phyloP scores from a whole-genome alignment of 768 basidiomycete genomes.

The Podaxis rugospora region DNA sequence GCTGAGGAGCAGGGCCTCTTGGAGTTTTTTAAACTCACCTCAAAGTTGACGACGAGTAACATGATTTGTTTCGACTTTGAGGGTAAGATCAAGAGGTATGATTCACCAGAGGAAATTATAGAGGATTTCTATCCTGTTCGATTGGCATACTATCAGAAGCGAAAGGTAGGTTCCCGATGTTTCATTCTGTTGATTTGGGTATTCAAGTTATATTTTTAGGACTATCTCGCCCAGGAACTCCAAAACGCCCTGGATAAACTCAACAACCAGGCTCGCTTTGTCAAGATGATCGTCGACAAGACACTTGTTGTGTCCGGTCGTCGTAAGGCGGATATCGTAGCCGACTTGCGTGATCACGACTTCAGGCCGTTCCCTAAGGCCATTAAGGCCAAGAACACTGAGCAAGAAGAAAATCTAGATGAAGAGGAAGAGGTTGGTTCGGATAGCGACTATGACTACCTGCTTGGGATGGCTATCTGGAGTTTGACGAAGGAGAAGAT shows the following conservation, averaged over 20 bases:
- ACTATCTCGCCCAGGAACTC: conserved; percentile 78
- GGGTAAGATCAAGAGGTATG: conserved; percentile 93
- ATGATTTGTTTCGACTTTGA: conserved; percentile 99
- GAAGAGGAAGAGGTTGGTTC: conserved; percentile 37
- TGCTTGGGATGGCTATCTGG: conserved; percentile 93
- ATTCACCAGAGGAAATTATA: conserved; percentile 84
- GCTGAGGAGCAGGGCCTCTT: conserved; percentile 86
- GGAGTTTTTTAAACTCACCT: conserved; percentile 88
- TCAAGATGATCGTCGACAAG: conserved; percentile 91
- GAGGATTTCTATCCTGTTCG: conserved; percentile 91
- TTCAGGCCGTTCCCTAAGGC: conserved; percentile 93
- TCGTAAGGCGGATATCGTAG: conserved; percentile 83
- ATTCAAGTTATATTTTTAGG: conserved; percentile 39
- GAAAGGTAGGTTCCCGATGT: conserved; percentile 60
- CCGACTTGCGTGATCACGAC: conserved; percentile 73
- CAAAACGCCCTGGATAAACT: conserved; percentile 78
- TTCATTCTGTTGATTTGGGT: conserved; percentile 6
- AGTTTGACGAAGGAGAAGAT: conserved; percentile 96
- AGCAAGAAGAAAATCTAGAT: conserved; percentile 45
- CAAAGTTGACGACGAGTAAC: conserved; percentile 85
- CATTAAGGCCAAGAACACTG: conserved; percentile 56
- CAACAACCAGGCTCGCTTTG: conserved; percentile 93
- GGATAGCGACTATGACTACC: conserved; percentile 81
- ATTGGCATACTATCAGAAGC: conserved; percentile 89
- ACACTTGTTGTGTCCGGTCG: conserved; percentile 80